Conservation (phyloP, 2,329 filamentous ascomycete species). For the Cadophora gregata region DNA sequence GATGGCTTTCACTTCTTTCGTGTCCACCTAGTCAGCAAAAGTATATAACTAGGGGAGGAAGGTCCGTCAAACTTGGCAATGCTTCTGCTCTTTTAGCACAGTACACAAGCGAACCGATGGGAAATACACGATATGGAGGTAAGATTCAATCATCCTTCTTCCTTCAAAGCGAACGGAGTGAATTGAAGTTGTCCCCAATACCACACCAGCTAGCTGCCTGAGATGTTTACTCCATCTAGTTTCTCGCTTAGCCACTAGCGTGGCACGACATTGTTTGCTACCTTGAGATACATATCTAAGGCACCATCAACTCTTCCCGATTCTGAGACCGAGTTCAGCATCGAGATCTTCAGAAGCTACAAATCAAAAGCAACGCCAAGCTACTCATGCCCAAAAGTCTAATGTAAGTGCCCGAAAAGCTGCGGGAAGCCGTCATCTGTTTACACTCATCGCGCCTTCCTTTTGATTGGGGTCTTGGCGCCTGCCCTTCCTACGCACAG, state of each 20-base stretch:
- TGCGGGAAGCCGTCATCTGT: background rate
- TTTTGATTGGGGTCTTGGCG: background rate
- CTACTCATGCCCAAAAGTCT: background rate
- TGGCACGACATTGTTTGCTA: background rate
- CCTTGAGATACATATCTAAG: background rate
- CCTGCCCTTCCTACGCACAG: background rate
- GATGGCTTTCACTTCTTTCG: no score
- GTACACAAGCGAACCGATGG: background rate
- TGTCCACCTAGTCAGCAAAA: no score
- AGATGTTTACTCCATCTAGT: background rate
- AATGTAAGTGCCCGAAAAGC: background rate
- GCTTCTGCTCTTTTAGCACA: background rate
- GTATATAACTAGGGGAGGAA: no score
- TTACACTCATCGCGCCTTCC: constrained; percentile 1
- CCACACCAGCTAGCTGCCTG: no score
- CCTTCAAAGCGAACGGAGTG: background rate
- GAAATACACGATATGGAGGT: background rate
- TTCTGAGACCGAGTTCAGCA: background rate
- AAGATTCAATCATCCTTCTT: background rate
- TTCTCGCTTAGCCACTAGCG: constrained; percentile 4
- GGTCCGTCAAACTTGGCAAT: no score
- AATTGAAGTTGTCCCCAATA: background rate
- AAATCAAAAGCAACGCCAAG: background rate
- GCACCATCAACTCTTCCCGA: background rate
- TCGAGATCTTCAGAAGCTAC: background rate